Base-by-base conservation (phyloP, 2,329 filamentous ascomycete species). In the Aspergillus sp. region DNA sequence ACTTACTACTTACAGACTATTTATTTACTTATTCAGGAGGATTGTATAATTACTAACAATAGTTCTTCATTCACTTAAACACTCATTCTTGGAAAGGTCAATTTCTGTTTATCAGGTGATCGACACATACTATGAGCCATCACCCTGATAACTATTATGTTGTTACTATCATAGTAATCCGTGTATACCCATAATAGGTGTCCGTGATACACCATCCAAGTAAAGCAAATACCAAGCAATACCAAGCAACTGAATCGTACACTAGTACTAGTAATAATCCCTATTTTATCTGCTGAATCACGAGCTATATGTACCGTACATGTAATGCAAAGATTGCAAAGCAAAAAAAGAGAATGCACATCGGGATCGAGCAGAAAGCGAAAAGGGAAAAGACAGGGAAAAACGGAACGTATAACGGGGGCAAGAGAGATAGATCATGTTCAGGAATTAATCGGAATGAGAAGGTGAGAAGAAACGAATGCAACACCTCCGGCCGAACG, bases 231-330 rank as follows among this genome's bases (percentile, higher is more conserved):
- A 19, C 7, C 25, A 8, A 27, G 25, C 2, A 27, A 27, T 27
- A 19, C 17, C 15, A 50, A 50, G 3, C 19, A 50, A 49, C 21
- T 6, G 13, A 49, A 38, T 44, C 32, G 11, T 36, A 36, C 11
- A 36, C 32, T 15, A 36, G 32, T 36, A 36, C 1, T 36, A 36
- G 17, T 23, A 30, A 27, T 50, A 52, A 59, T 54, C 42, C 50
- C 39, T 61, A 58, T 49, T 55, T 55, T 48, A 41, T 58, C 54
- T 52, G 15, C 30, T 44, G 23, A 48, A 54, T 13, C 32, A 57
- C 42, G 39, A 50, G 52, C 56, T 62, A 56, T 64, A 64, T 64
- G 62, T 62, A 64, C 59, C 57, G 57, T 64, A 64, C 57, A 58
- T 54, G 59, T 32, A 60, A 47, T 19, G 50, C 38, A 32, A 25